Conservation (phyloP, 495 filamentous ascomycete genomes). For the Parachaetomium inaequale region DNA sequence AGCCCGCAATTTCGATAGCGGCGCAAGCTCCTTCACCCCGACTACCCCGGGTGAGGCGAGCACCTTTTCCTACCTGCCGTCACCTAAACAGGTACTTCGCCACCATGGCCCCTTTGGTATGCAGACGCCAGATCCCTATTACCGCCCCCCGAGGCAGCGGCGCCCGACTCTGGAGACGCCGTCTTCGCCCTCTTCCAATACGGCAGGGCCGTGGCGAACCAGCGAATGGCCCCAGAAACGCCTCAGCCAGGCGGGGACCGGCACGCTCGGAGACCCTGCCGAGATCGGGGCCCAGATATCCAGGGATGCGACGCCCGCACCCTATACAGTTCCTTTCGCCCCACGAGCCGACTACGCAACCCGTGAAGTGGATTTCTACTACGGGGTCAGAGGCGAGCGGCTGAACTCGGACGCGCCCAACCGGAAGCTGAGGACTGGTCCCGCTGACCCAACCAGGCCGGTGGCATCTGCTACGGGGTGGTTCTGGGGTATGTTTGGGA, state of each 20-base stretch:
- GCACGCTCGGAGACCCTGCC: slow-evolving; percentile 28
- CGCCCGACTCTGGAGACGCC: slow-evolving; percentile 55
- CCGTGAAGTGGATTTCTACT: slow-evolving; percentile 92
- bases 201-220: slow-evolving; percentile 47
- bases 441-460: slow-evolving; percentile 89
- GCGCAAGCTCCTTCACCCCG: slow-evolving; percentile 58
- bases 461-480: slow-evolving; percentile 84
- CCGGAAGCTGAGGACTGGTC: slow-evolving; percentile 84
- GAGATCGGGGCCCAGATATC: slow-evolving; percentile 42
- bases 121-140: slow-evolving; percentile 68
- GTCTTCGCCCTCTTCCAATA: slow-evolving; percentile 36
- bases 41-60: slow-evolving; percentile 66
- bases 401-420: slow-evolving; percentile 73
- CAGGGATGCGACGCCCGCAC: slow-evolving; percentile 40
- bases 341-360: slow-evolving; percentile 79
- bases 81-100: slow-evolving; percentile 41
- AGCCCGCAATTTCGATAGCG: slow-evolving; percentile 35
- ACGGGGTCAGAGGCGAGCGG: slow-evolving; percentile 85
- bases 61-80: slow-evolving; percentile 65
- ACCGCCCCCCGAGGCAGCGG: slow-evolving; percentile 73
- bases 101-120: slow-evolving; percentile 44
- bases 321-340: slow-evolving; percentile 36
- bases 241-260: slow-evolving; percentile 33
- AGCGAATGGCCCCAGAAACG: slow-evolving; percentile 51
- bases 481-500: slow-evolving; percentile 73